phyloP scores from a whole-genome alignment of 768 basidiomycete species.

The Fomitopsis pulvina region DNA sequence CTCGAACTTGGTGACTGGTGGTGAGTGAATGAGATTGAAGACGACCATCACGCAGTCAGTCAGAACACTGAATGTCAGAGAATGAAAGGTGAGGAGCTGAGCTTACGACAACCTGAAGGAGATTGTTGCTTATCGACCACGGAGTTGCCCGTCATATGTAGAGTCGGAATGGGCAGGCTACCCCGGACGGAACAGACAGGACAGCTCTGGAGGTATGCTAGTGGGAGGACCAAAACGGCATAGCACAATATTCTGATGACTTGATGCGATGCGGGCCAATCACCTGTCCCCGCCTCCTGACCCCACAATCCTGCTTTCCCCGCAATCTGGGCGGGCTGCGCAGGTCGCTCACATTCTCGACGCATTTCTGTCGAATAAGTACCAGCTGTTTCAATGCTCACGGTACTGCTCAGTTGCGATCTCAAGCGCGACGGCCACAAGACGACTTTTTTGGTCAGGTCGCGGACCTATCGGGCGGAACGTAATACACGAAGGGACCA shows the following conservation, averaged over 20 bases:
- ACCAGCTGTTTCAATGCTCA: no score
- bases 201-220: neutral
- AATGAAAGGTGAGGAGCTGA: neutral
- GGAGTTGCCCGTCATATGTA: neutral
- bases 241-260: neutral
- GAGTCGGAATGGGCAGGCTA: neutral
- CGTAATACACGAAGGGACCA: neutral
- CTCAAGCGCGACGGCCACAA: neutral
- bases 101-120: constrained; percentile 1
- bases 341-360: no score
- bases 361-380: no score
- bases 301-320: neutral
- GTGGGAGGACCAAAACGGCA: neutral
- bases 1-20: constrained; percentile 20
- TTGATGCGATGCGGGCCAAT: neutral
- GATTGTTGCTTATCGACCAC: neutral
- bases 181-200: neutral
- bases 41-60: constrained; percentile 1
- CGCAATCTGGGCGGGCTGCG: no score
- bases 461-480: neutral
- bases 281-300: neutral
- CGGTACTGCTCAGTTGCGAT: no score
- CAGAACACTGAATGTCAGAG: no score
- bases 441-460: neutral
- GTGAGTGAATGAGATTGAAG: constrained; percentile 4